phyloP scores from a whole-genome alignment of 1,284 basidiomycete genomes.

The Irpex lacteus region DNA sequence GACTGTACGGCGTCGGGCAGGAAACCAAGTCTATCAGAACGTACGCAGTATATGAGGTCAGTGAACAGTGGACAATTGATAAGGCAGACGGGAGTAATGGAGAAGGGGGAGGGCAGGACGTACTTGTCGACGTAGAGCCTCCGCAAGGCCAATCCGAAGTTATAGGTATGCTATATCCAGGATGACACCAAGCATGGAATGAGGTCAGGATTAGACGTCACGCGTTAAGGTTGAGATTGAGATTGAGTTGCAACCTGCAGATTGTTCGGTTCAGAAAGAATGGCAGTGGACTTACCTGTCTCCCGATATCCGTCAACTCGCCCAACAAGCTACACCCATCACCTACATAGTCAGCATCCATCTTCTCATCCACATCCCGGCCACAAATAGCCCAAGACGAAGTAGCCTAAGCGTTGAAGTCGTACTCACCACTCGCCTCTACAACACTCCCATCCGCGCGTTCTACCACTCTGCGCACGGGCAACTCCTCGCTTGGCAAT shows the following conservation, averaged over 20 bases:
- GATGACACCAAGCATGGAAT: neutral
- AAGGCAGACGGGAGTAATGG: too few relatives aligned
- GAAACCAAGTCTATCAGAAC: conserved; percentile 53
- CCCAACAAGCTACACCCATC: conserved; percentile 57
- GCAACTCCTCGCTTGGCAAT: conserved; percentile 19
- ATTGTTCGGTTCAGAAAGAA: neutral
- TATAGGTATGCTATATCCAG: conserved; percentile 56
- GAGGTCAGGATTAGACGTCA: neutral
- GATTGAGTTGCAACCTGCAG: neutral
- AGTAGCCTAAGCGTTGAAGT: too few relatives aligned
- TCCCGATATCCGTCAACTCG: conserved; percentile 77
- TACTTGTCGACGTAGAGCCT: conserved; percentile 72
- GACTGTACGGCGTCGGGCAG: conserved; percentile 50
- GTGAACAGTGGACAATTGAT: too few relatives aligned
- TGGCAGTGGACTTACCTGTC: conserved; percentile 42
- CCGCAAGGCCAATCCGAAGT: conserved; percentile 61
- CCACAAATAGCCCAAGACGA: too few relatives aligned
- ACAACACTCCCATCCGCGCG: conserved; percentile 47
- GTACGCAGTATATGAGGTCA: neutral
- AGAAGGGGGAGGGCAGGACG: conserved; percentile 15
- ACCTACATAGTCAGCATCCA: neutral
- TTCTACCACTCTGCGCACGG: conserved; percentile 49
- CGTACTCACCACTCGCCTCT: conserved; percentile 59
- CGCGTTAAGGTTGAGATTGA: neutral
- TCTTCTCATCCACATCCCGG: neutral